phyloP scores from a whole-genome alignment of 805 yeast genomes.

The Candida sakaeoensis region DNA sequence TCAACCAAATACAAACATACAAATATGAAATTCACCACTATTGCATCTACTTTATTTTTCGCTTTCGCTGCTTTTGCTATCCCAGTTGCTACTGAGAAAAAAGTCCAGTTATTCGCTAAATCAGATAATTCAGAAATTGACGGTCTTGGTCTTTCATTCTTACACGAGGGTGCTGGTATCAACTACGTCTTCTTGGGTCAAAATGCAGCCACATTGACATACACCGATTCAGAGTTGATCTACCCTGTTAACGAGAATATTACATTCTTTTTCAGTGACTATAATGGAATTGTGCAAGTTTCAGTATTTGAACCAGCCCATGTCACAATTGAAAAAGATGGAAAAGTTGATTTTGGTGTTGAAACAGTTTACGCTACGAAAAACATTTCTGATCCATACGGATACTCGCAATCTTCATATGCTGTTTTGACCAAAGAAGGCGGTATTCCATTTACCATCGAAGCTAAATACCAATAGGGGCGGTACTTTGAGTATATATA shows the following conservation, averaged over 20 bases:
- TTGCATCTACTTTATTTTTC: slow-evolving; percentile 7
- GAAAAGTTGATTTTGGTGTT: slow-evolving; percentile 14
- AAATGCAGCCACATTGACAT: slow-evolving; percentile 17
- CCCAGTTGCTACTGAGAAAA: slow-evolving; percentile 1
- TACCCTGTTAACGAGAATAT: slow-evolving; percentile 1
- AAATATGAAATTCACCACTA: slow-evolving; percentile 5
- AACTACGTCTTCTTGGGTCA: slow-evolving; percentile 31
- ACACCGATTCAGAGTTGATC: slow-evolving; percentile 14
- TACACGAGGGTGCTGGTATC: slow-evolving; percentile 46
- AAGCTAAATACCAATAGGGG: background rate
- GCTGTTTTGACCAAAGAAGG: slow-evolving; percentile 13
- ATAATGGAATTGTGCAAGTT: slow-evolving; percentile 11
- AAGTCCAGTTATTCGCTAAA: slow-evolving; percentile 18
- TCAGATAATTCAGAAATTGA: slow-evolving; percentile 24
- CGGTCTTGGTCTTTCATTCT: slow-evolving; percentile 24
- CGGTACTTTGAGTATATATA: background rate
- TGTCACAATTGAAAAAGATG: slow-evolving; percentile 8
- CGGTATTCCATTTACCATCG: slow-evolving; percentile 8
- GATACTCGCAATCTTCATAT: slow-evolving; percentile 16
- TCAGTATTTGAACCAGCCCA: slow-evolving; percentile 9
- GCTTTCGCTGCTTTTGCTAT: slow-evolving; percentile 10
- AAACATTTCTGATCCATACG: slow-evolving; percentile 27
- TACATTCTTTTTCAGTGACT: slow-evolving; percentile 1
- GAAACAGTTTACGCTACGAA: slow-evolving; percentile 22
- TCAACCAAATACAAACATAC: background rate